Conservation (phyloP, 140 eudicot genomes). For the Cichorium intybus region DNA sequence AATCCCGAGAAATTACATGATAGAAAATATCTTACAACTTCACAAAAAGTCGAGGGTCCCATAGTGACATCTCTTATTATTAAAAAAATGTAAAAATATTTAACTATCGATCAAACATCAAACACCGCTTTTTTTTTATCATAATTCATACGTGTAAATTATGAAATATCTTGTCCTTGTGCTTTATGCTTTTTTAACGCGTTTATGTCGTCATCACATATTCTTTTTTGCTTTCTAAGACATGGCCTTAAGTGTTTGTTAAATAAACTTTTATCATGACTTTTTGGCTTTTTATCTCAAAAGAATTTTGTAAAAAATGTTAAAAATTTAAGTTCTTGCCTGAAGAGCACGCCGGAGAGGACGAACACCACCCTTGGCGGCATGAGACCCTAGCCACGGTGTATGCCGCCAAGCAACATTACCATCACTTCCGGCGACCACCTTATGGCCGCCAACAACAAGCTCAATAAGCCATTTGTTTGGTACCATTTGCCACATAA, state of each 20-base stretch:
- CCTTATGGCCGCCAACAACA: slow-evolving; percentile 79
- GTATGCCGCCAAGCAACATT: slow-evolving; percentile 98
- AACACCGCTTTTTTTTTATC: background rate
- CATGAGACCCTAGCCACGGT: slow-evolving; percentile 93
- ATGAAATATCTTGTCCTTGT: background rate
- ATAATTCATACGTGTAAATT: background rate
- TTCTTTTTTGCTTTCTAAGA: background rate
- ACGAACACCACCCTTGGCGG: slow-evolving; percentile 93
- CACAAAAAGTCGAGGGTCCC: slow-evolving; percentile 21
- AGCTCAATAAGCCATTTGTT: slow-evolving; percentile 89
- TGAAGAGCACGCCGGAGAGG: slow-evolving; percentile 93
- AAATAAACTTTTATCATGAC: background rate
- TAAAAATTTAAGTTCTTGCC: slow-evolving; percentile 44
- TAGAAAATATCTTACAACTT: slow-evolving; percentile 14
- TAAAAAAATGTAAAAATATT: background rate
- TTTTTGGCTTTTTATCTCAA: background rate
- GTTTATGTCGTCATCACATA: slow-evolving; percentile 6
- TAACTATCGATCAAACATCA: background rate
- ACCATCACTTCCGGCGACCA: slow-evolving; percentile 95
- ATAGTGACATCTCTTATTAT: background rate
- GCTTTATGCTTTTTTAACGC: background rate
- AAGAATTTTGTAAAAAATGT: background rate
- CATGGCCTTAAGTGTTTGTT: background rate
- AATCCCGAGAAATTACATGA: slow-evolving; percentile 2
- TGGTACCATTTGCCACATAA: slow-evolving; percentile 96